Base-by-base conservation (phyloP, 371 early-diverging fungal genomes). In the Fennellomyces sp. region DNA sequence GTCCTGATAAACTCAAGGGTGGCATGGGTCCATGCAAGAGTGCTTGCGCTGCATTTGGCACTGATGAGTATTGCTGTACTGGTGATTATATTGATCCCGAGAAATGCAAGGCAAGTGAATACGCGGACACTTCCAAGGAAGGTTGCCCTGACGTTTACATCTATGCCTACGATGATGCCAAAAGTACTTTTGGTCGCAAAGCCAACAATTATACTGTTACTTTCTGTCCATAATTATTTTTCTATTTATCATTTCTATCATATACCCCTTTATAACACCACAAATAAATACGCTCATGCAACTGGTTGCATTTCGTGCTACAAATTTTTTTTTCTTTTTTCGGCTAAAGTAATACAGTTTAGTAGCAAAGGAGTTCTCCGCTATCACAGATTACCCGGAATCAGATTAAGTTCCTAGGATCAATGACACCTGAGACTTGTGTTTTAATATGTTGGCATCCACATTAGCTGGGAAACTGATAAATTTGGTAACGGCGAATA, bases 81-180 rank as follows among this genome's bases (percentile, higher is more conserved):
- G 76, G 76, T 41, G 64, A 53, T 19, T 66, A 61, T 48, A 58
- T 65, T 31, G 41, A 52, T 12, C 66, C 68, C 23, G 28, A 61
- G 12, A 53, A 52, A 17, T 79, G 79, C 33, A 48, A 33, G 7
- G 49, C 68, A 19, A 71, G 62, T 45, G 17, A 51, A 13, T 79
- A 62, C 31, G 58, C 79, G 21, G 31, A 59, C 3, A 50, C 38
- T 8, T 72, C 74, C 21, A 70, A 76, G 52, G 58, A 39, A 29
- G 58, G 33, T 8, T 78, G 79, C 60, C 79, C 78, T 6, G 73
- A 82, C 61, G 82, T 69, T 7, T 84, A 84, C 66, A 70, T 65
- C 29, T 84, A 73, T 60, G 78, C 80, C 52, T 82, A 74, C 57
- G 84, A 84, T 63, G 84, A 84, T 59, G 56, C 47, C 19, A 71